Evolutionary conservation across 2,329 filamentous ascomycete genomes (phyloP).

Genomic region (Didymosphaeria variabile): DNA sequence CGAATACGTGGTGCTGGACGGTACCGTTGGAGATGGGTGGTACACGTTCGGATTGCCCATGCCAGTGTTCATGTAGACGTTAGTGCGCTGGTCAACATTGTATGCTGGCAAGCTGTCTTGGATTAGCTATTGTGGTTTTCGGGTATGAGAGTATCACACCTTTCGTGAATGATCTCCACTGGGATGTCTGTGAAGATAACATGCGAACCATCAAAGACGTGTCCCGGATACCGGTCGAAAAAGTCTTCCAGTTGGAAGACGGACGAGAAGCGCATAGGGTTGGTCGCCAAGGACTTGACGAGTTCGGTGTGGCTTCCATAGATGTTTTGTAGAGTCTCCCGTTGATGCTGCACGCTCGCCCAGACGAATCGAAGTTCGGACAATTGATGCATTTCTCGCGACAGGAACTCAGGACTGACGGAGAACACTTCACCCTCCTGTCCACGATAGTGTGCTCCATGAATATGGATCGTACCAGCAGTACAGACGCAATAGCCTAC

Average conservation of each 20-base stretch:
- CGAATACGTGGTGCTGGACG: conserved; percentile 36
- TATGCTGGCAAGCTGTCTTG: conserved; percentile 41
- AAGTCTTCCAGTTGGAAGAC: conserved; percentile 89
- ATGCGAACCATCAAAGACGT: conserved; percentile 77
- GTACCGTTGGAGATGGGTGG: conserved; percentile 30
- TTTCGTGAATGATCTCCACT: conserved; percentile 68
- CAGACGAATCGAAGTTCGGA: conserved; percentile 78
- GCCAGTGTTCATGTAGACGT: conserved; percentile 46
- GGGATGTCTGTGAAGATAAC: conserved; percentile 74
- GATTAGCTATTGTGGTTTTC: conserved; percentile 21
- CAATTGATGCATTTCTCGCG: conserved; percentile 81
- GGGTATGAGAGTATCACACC: conserved; percentile 49
- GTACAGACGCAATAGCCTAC: conserved; percentile 88
- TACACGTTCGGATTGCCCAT: conserved; percentile 36
- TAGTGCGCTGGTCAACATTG: conserved; percentile 46
- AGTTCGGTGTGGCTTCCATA: conserved; percentile 82
- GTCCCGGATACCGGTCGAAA: conserved; percentile 80
- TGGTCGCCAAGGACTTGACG: conserved; percentile 75
- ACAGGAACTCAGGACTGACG: conserved; percentile 73
- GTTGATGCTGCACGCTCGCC: conserved; percentile 81
- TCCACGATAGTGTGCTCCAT: conserved; percentile 80
- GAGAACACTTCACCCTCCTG: conserved; percentile 70
- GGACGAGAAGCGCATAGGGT: conserved; percentile 76
- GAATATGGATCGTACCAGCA: conserved; percentile 86
- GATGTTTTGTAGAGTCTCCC: conserved; percentile 78